These are phyloP conservation scores for Cornus kousa DNA, from an alignment of 148 eudicot genomes.

Conservation along the genomic window DNA sequence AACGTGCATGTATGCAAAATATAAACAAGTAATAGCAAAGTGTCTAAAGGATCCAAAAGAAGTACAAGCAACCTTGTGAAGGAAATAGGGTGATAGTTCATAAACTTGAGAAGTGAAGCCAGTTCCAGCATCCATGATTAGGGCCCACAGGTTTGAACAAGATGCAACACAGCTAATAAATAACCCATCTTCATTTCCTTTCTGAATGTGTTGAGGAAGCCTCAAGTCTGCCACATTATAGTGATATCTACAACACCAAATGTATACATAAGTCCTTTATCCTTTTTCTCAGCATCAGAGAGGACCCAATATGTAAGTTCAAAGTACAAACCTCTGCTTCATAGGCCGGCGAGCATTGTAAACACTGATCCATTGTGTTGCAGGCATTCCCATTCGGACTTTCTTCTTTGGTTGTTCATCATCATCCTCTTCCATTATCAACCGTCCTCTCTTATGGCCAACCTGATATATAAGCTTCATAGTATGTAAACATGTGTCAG, in stretches of 20 bases:
- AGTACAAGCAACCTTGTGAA: constrained; percentile 64
- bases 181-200: constrained; percentile 90
- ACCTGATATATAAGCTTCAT: constrained; percentile 78
- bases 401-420: constrained; percentile 92
- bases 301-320: constrained; percentile 1
- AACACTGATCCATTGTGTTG: constrained; percentile 92
- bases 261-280: constrained; percentile 5
- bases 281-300: neutral
- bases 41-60: neutral
- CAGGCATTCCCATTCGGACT: constrained; percentile 89
- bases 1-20: neutral
- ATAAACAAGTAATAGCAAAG: neutral
- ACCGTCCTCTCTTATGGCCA: constrained; percentile 90
- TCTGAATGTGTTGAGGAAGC: constrained; percentile 76
- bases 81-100: constrained; percentile 77
- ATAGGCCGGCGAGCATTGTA: constrained; percentile 91
- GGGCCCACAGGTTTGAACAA: constrained; percentile 77
- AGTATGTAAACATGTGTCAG: constrained; percentile 5
- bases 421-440: constrained; percentile 69
- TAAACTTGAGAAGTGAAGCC: constrained; percentile 82
- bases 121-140: constrained; percentile 98
- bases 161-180: constrained; percentile 83
- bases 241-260: constrained; percentile 64
- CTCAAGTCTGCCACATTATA: constrained; percentile 86
- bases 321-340: constrained; percentile 73